These are phyloP conservation scores for Macrolepiota albuminosa DNA, from an alignment of 768 basidiomycete genomes.

Conservation along the genomic window DNA sequence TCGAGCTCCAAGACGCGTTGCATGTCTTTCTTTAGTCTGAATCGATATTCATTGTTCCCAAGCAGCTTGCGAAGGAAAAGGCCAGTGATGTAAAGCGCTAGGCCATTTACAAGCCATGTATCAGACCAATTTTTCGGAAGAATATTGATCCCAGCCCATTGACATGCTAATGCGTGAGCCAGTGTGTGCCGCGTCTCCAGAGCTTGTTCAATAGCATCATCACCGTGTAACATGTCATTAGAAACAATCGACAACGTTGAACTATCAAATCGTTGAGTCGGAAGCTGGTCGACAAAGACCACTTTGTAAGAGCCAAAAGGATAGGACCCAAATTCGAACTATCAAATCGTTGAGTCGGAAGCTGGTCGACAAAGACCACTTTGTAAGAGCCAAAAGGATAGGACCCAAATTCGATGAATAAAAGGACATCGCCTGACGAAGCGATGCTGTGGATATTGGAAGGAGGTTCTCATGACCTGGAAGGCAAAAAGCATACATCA, in stretches of 20 bases:
- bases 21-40: conserved; percentile 94
- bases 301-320: conserved; percentile 94
- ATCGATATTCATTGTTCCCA: conserved; percentile 97
- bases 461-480: conserved; percentile 82
- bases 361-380: conserved; percentile 87
- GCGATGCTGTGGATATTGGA: conserved; percentile 61
- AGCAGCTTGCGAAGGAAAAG: conserved; percentile 82
- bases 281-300: conserved; percentile 89
- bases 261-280: conserved; percentile 76
- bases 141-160: conserved; percentile 97
- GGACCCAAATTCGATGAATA: conserved; percentile 90
- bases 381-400: conserved; percentile 97
- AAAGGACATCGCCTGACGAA: conserved; percentile 89
- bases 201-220: conserved; percentile 89
- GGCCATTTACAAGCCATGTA: conserved; percentile 93
- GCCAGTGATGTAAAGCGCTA: conserved; percentile 86
- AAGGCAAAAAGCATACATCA: conserved; percentile 89
- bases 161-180: conserved; percentile 85
- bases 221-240: conserved; percentile 79
- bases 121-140: conserved; percentile 92
- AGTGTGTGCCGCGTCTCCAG: conserved; percentile 85
- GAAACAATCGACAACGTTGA: conserved; percentile 79
- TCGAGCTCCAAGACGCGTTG: conserved; percentile 86
- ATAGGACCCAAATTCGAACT: conserved; percentile 90
- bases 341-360: conserved; percentile 78